Evolutionary conservation across 371 early-diverging fungal species (phyloP).

Genomic region (Saksenaea vasiformis): DNA sequence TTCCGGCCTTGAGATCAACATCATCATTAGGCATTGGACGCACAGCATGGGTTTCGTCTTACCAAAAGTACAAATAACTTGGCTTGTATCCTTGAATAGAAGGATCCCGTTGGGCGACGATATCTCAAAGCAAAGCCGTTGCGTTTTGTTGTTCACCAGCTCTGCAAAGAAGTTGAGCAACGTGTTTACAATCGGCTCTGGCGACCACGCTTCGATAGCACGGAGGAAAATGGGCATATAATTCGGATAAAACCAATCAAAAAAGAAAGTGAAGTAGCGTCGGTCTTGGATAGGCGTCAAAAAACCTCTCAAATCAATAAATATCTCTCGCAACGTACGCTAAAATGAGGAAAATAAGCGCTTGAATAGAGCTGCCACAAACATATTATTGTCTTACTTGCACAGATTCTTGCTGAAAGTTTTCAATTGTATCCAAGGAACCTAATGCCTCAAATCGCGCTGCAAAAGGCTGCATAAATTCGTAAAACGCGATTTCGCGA

Average conservation of each 20-base stretch:
- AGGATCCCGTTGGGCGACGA: conserved; percentile 83
- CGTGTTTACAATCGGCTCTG: conserved; percentile 55
- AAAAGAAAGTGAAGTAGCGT: conserved; percentile 65
- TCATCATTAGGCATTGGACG: not conserved
- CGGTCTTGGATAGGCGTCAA: conserved; percentile 61
- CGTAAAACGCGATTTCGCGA: conserved; percentile 60
- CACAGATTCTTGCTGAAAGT: conserved; percentile 48
- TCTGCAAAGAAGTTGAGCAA: conserved; percentile 78
- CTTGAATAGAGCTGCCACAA: not conserved
- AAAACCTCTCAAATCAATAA: conserved; percentile 83
- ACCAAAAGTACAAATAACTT: conserved; percentile 48
- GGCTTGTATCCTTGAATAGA: conserved; percentile 81
- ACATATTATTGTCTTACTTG: conserved; percentile 20
- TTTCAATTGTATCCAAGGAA: conserved; percentile 29
- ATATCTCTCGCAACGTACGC: conserved; percentile 52
- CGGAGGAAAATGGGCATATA: conserved; percentile 63
- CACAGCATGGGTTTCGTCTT: not conserved
- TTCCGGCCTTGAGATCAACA: conserved; percentile 13
- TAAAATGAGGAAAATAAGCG: conserved; percentile 2
- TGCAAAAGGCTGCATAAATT: conserved; percentile 75
- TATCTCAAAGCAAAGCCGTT: conserved; percentile 79
- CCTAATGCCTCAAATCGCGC: conserved; percentile 48
- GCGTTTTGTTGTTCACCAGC: conserved; percentile 74
- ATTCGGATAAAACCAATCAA: conserved; percentile 79
- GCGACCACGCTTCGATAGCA: conserved; percentile 64